Percentiles rank a stretch among this genome's conserved stretches.
Evolutionary conservation across 31 red algal genomes (phyloP).

Genomic region (Odonthalia washingtoniensis): DNA sequence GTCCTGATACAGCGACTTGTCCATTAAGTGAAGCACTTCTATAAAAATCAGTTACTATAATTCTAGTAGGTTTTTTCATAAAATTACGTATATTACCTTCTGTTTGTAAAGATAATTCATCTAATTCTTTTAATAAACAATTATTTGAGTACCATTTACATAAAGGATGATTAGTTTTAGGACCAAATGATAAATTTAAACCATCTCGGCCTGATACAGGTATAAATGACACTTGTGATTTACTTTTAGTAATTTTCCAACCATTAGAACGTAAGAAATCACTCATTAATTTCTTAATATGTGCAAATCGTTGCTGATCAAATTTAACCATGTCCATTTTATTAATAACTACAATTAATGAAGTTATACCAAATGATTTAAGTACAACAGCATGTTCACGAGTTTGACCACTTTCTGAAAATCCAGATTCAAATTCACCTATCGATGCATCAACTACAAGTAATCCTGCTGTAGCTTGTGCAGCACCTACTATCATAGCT

Average conservation of each 20-base stretch:
- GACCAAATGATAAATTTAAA: constrained; percentile 50
- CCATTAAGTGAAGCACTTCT: constrained; percentile 60
- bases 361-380: constrained; percentile 61
- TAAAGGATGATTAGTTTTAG: constrained; percentile 40
- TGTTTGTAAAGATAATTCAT: constrained; percentile 25
- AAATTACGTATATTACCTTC: constrained; percentile 15
- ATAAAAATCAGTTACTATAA: constrained; percentile 65
- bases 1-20: constrained; percentile 64
- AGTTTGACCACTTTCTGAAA: constrained; percentile 83
- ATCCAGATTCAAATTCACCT: constrained; percentile 89
- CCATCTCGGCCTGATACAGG: constrained; percentile 59
- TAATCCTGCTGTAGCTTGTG: constrained; percentile 75
- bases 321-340: constrained; percentile 92
- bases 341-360: constrained; percentile 88
- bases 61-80: constrained; percentile 51
- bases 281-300: constrained; percentile 49
- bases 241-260: constrained; percentile 37
- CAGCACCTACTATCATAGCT: constrained; percentile 84
- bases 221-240: constrained; percentile 58
- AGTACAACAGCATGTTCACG: constrained; percentile 76
- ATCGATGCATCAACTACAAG: constrained; percentile 82
- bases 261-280: constrained; percentile 54
- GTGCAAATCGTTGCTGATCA: constrained; percentile 53
- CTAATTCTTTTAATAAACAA: constrained; percentile 59
- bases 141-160: constrained; percentile 67